These are phyloP conservation scores for Fusarium annulatum DNA, from an alignment of 2,329 filamentous ascomycete species.

Conservation along the genomic window DNA sequence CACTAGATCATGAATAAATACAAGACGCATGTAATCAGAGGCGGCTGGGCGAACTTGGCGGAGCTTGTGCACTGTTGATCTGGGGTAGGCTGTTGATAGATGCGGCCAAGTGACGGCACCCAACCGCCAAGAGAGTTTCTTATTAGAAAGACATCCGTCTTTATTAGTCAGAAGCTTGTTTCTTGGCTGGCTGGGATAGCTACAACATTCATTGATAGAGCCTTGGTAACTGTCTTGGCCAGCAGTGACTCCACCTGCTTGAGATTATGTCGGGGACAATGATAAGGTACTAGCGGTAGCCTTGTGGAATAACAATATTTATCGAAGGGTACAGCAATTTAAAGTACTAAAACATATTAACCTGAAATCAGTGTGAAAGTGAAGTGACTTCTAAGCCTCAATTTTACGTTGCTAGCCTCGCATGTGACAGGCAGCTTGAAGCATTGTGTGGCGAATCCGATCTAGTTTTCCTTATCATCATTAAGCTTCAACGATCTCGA, in stretches of 20 bases:
- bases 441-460: not conserved
- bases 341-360: not conserved
- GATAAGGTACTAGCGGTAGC: not conserved
- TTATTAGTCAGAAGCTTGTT: not conserved
- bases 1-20: constrained; percentile 9
- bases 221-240: constrained; percentile 4
- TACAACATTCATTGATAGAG: not conserved
- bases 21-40: constrained; percentile 5
- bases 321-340: not conserved
- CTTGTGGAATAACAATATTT: not conserved
- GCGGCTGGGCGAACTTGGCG: constrained; percentile 24
- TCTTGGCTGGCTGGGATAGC: constrained; percentile 12
- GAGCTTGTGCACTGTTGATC: constrained; percentile 26
- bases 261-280: not conserved
- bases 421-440: too few species aligned
- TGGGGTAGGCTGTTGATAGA: constrained; percentile 13
- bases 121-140: constrained; percentile 4
- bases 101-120: constrained; percentile 10
- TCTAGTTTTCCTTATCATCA: not conserved
- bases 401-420: not conserved
- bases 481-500: not conserved
- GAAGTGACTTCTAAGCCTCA: not conserved
- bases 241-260: constrained; percentile 1
- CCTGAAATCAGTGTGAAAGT: not conserved
- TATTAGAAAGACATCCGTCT: not conserved